Conservation (phyloP, 2,329 filamentous ascomycete genomes). For the Kalaharituber pfeilii region DNA sequence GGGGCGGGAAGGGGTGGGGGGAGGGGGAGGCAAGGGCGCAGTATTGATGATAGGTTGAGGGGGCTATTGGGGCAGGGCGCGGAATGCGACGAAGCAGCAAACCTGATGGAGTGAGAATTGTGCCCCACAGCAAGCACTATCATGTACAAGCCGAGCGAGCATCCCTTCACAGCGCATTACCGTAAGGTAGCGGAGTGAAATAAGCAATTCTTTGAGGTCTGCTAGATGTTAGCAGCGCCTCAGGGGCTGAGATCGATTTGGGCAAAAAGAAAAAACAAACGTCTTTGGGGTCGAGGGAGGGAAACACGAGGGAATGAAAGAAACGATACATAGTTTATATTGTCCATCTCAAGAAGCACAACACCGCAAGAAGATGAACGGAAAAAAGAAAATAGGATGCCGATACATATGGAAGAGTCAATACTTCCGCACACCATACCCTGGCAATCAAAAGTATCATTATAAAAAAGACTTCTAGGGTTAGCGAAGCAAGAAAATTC, state of each 20-base stretch:
- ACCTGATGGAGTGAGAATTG: not conserved
- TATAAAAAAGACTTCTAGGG: not conserved
- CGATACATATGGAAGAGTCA: not conserved
- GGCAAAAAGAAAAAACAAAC: not conserved
- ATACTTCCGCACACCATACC: not conserved
- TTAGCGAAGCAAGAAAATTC: not conserved
- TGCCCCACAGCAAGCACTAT: not conserved
- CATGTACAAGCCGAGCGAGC: not conserved
- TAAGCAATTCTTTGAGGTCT: not conserved
- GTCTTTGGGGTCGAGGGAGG: not conserved
- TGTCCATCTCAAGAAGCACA: not conserved
- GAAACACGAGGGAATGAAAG: not conserved
- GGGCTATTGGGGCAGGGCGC: too few relatives aligned
- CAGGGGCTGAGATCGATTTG: not conserved
- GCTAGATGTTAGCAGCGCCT: not conserved
- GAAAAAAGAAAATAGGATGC: not conserved
- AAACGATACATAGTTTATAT: constrained; percentile 1
- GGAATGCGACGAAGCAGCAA: not conserved
- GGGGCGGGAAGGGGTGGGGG: not conserved
- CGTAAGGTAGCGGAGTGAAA: not conserved
- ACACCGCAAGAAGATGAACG: not conserved
- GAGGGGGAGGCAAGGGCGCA: not conserved
- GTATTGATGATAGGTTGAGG: not conserved
- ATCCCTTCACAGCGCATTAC: not conserved
- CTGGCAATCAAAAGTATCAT: not conserved